Percentiles rank a stretch among this genome's conserved stretches.
Conservation (phyloP, 1,139 yeast genomes). For the Geotrichum histeridarum region DNA sequence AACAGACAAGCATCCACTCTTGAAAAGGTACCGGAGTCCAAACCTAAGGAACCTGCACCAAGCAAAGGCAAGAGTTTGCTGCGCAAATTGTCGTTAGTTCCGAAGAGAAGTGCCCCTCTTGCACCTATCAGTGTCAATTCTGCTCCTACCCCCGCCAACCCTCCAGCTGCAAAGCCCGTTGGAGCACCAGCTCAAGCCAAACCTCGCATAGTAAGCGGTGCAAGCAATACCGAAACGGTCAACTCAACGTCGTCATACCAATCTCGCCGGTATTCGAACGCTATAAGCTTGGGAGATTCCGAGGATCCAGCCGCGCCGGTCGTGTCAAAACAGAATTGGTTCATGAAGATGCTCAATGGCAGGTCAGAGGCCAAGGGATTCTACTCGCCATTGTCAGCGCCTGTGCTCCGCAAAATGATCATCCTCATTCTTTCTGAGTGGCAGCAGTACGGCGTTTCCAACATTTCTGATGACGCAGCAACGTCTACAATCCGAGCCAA, state of each 20-base stretch:
- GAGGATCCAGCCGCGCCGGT: background rate
- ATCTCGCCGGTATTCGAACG: slow-evolving; percentile 5
- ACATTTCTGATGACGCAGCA: slow-evolving; percentile 27
- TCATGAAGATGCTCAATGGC: slow-evolving; percentile 34
- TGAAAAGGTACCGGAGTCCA: too few species aligned
- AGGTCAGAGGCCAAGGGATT: slow-evolving; percentile 25
- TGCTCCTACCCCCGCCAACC: too few species aligned
- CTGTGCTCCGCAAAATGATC: slow-evolving; percentile 31
- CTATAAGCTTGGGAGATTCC: background rate
- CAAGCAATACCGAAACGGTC: background rate
- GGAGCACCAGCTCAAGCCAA: background rate
- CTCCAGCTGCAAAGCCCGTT: background rate
- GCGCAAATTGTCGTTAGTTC: slow-evolving; percentile 13
- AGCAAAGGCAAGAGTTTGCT: slow-evolving; percentile 1
- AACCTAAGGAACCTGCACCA: too few species aligned
- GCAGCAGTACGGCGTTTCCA: slow-evolving; percentile 37
- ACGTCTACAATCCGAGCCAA: slow-evolving; percentile 33
- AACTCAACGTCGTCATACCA: background rate
- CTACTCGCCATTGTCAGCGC: slow-evolving; percentile 28
- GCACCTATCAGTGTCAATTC: background rate
- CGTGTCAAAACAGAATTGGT: slow-evolving; percentile 36
- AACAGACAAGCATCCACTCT: background rate
- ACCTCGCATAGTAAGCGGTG: background rate
- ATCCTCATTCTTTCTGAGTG: slow-evolving; percentile 35
- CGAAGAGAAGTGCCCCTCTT: slow-evolving; percentile 14